A percentile compares a stretch with the other conserved stretches of the same genome.
phyloP scores from a whole-genome alignment of 805 yeast genomes.

The Monosporozyma solicola region DNA sequence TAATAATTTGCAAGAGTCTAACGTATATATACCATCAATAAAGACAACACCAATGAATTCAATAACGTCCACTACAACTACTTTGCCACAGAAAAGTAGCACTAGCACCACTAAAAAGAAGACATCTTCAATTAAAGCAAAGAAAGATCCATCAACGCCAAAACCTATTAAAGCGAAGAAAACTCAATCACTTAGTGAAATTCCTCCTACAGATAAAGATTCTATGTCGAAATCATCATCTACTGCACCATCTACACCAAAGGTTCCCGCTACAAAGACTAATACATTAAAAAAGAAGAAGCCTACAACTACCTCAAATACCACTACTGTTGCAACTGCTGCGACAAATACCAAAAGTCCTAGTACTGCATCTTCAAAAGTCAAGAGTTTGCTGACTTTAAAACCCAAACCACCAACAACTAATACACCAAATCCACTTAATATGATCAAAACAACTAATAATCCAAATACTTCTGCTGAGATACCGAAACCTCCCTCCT shows the following conservation, averaged over 20 bases:
- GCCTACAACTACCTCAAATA: background rate
- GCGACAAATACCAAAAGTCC: background rate
- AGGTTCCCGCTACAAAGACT: background rate
- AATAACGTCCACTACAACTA: background rate
- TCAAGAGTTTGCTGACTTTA: background rate
- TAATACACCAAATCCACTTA: background rate
- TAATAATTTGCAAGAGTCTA: background rate
- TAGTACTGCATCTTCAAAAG: background rate
- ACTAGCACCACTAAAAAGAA: background rate
- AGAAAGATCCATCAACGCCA: background rate
- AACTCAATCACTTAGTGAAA: slow-evolving; percentile 1
- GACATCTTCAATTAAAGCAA: background rate
- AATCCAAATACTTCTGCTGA: background rate
- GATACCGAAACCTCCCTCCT: background rate
- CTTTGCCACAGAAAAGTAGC: background rate
- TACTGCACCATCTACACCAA: background rate
- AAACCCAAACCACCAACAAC: background rate
- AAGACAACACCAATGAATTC: background rate
- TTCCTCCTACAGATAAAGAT: background rate
- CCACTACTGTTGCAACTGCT: too few relatives aligned
- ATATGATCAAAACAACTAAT: background rate
- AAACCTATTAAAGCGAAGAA: slow-evolving; percentile 2
- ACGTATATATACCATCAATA: background rate
- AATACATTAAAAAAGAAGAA: background rate
- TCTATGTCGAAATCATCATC: background rate